A percentile compares a stretch with the other conserved stretches of the same genome.
phyloP scores from a whole-genome alignment of 73 alveolate species.

The Blepharisma stoltei region DNA sequence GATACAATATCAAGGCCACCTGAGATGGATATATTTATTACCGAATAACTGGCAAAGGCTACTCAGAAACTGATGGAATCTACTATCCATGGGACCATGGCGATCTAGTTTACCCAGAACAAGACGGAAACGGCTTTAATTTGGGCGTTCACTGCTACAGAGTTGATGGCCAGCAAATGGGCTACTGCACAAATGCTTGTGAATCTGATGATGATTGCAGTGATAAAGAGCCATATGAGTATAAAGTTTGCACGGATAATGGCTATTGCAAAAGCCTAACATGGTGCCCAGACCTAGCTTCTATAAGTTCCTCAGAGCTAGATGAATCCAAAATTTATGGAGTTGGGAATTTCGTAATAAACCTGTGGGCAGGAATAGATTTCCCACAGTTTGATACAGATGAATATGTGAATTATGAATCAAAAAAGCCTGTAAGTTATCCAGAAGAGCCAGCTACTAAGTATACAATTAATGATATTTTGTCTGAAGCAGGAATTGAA shows the following conservation, averaged over 20 bases:
- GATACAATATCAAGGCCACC: not conserved
- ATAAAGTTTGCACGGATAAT: not conserved
- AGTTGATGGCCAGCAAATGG: not conserved
- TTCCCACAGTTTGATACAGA: constrained; percentile 1
- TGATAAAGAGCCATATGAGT: not conserved
- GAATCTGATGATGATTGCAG: not conserved
- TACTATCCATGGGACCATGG: constrained; percentile 9
- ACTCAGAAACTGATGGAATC: not conserved
- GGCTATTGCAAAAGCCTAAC: not conserved
- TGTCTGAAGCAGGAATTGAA: constrained; percentile 24
- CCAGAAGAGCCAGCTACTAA: not conserved
- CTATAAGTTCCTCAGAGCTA: not conserved
- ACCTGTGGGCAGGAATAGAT: constrained; percentile 18
- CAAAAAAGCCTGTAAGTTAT: not conserved
- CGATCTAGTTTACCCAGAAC: constrained; percentile 25
- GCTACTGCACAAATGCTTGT: constrained; percentile 5
- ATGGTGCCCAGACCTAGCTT: constrained; percentile 16
- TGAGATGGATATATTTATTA: constrained; percentile 8
- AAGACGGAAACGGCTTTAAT: constrained; percentile 7
- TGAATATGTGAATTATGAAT: not conserved
- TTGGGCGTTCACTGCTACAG: not conserved
- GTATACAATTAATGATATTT: not conserved
- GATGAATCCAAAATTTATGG: not conserved
- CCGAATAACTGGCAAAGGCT: constrained; percentile 13
- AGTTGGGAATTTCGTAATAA: not conserved